Percentiles rank a stretch among this genome's conserved stretches.
These are phyloP conservation scores for Euphorbia pulcherrima DNA, from an alignment of 345 rosid species.

Conservation along the genomic window DNA sequence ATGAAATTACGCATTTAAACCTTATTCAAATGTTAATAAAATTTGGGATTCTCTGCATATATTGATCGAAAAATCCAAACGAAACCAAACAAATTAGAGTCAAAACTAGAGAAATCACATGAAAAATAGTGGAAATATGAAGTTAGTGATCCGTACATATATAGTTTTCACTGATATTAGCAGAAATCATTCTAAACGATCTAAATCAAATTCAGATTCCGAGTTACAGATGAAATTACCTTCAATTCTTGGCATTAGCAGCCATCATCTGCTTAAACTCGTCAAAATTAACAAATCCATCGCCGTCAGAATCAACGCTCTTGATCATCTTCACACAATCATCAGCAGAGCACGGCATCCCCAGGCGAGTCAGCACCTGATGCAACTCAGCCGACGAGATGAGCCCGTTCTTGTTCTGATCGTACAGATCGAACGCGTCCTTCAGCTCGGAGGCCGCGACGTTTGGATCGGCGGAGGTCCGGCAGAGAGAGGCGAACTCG, in stretches of 20 bases:
- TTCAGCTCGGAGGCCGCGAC: conserved; percentile 47
- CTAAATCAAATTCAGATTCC: not conserved
- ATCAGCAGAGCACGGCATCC: conserved; percentile 56
- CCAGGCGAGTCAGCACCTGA: conserved; percentile 57
- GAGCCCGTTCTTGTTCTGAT: conserved; percentile 68
- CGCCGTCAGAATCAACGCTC: conserved; percentile 78
- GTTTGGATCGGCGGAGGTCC: conserved; percentile 36
- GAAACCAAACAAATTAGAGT: not conserved
- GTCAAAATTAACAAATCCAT: conserved; percentile 66
- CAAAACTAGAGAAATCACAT: not conserved
- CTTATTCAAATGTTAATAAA: not conserved
- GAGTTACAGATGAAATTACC: not conserved
- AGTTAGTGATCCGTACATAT: not conserved
- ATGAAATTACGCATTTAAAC: not conserved
- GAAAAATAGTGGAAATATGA: not conserved
- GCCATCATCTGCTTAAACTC: conserved; percentile 87
- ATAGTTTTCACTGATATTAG: not conserved
- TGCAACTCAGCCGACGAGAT: conserved; percentile 70
- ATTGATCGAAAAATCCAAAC: not conserved
- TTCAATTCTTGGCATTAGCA: not conserved
- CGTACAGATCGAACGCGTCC: conserved; percentile 91
- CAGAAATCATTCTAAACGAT: not conserved
- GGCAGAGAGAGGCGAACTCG: conserved; percentile 65
- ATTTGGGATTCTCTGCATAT: not conserved
- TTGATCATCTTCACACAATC: conserved; percentile 67